phyloP scores from a whole-genome alignment of 345 rosid genomes.

The Hibiscus trionum region DNA sequence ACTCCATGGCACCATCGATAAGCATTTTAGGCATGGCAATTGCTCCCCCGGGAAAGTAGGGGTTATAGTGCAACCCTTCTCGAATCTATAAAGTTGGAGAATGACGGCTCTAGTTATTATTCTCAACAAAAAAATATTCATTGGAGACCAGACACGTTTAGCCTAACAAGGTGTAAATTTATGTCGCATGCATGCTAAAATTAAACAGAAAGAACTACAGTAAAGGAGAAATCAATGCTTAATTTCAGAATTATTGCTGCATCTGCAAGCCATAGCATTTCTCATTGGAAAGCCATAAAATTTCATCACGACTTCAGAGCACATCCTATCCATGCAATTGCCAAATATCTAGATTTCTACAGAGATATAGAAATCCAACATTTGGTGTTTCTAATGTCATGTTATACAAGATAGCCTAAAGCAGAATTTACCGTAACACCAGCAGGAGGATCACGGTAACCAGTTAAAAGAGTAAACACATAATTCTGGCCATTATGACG shows the following conservation, averaged over 20 bases:
- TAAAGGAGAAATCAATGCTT: background rate
- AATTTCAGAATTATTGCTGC: no score
- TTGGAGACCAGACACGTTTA: no score
- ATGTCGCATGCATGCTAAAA: no score
- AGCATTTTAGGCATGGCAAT: conserved; percentile 99
- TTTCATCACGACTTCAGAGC: background rate
- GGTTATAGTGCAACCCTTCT: conserved; percentile 93
- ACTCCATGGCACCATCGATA: conserved; percentile 92
- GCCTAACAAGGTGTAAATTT: no score
- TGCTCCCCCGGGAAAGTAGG: conserved; percentile 99
- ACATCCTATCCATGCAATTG: no score
- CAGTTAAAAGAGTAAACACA: conserved; percentile 91
- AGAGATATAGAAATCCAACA: no score
- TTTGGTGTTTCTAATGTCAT: no score
- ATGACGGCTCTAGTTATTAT: conserved; percentile 6
- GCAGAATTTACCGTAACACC: conserved; percentile 59
- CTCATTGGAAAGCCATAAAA: background rate
- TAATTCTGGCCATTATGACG: conserved; percentile 99
- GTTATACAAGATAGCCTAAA: no score
- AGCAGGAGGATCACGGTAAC: conserved; percentile 99
- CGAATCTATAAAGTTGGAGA: conserved; percentile 46
- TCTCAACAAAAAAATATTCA: conserved; percentile 7
- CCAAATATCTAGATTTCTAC: no score
- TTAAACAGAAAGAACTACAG: background rate
- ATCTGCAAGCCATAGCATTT: no score